These are phyloP conservation scores for Themeda triandra DNA, from an alignment of 176 grass and related monocot genomes.

Conservation along the genomic window DNA sequence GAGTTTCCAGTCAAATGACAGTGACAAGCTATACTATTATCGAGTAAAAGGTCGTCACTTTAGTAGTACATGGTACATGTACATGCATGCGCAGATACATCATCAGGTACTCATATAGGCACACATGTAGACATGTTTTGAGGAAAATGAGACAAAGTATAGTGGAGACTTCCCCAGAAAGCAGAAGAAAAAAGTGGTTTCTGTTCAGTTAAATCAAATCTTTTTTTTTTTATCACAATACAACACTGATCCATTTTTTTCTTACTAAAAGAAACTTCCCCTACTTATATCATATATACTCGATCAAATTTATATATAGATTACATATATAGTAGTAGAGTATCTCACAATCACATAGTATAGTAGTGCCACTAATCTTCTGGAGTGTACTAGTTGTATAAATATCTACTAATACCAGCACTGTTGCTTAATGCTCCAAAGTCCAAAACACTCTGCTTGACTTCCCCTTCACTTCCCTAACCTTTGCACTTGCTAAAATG, in stretches of 20 bases:
- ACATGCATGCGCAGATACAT: slow-evolving; percentile 30
- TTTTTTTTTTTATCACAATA: slow-evolving; percentile 24
- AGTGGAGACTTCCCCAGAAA: slow-evolving; percentile 50
- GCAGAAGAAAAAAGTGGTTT: slow-evolving; percentile 35
- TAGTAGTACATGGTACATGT: slow-evolving; percentile 31
- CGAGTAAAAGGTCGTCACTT: slow-evolving; percentile 41
- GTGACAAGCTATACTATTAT: slow-evolving; percentile 37
- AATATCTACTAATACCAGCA: slow-evolving; percentile 36
- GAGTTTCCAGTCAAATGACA: slow-evolving; percentile 50
- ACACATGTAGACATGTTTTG: slow-evolving; percentile 33
- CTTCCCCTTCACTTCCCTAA: slow-evolving; percentile 25
- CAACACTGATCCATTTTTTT: neutral
- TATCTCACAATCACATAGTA: slow-evolving; percentile 12
- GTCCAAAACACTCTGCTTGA: slow-evolving; percentile 41
- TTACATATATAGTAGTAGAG: neutral
- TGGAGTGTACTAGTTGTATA: slow-evolving; percentile 34
- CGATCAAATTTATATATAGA: neutral
- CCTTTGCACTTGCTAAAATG: slow-evolving; percentile 34
- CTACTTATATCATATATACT: neutral
- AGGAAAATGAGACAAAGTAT: slow-evolving; percentile 55
- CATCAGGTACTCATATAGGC: slow-evolving; percentile 23
- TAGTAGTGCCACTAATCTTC: neutral
- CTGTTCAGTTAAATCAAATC: slow-evolving; percentile 44
- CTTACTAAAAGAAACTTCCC: slow-evolving; percentile 21
- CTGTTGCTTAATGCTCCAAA: slow-evolving; percentile 40